A percentile compares a stretch with the other conserved stretches of the same genome.
These are phyloP conservation scores for Fagopyrum esculentum DNA, from an alignment of 148 eudicot genomes.

Conservation along the genomic window DNA sequence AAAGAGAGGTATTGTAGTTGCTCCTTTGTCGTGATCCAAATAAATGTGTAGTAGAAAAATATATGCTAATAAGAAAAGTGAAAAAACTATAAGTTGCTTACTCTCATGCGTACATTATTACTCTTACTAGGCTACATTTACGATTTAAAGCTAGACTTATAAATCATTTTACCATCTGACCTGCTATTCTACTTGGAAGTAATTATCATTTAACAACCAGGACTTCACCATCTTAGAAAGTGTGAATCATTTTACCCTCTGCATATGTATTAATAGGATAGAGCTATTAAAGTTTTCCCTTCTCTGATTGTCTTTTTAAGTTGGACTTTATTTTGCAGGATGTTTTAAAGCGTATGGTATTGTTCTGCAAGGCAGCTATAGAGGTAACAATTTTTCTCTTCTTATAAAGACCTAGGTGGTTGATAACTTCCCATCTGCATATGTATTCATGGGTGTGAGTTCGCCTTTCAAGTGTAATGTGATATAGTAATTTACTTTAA, in stretches of 20 bases:
- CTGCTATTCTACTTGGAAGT: not conserved
- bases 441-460: not conserved
- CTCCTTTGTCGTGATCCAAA: not conserved
- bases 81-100: not conserved
- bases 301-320: not conserved
- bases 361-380: conserved; percentile 95
- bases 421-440: not conserved
- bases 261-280: not conserved
- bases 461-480: not conserved
- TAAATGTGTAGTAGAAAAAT: not conserved
- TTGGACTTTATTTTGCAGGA: conserved; percentile 43
- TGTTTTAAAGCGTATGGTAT: conserved; percentile 79
- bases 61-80: not conserved
- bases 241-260: not conserved
- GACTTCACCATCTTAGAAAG: conserved; percentile 24
- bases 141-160: too few species aligned
- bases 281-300: not conserved
- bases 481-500: not conserved
- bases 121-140: too few species aligned
- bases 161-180: too few species aligned
- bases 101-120: not conserved
- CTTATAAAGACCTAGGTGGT: not conserved
- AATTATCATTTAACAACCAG: conserved; percentile 50
- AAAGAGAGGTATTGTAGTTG: conserved; percentile 46
- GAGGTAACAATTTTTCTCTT: conserved; percentile 51